phyloP scores from a whole-genome alignment of 495 filamentous ascomycete genomes.

The Trichoderma parareesei region DNA sequence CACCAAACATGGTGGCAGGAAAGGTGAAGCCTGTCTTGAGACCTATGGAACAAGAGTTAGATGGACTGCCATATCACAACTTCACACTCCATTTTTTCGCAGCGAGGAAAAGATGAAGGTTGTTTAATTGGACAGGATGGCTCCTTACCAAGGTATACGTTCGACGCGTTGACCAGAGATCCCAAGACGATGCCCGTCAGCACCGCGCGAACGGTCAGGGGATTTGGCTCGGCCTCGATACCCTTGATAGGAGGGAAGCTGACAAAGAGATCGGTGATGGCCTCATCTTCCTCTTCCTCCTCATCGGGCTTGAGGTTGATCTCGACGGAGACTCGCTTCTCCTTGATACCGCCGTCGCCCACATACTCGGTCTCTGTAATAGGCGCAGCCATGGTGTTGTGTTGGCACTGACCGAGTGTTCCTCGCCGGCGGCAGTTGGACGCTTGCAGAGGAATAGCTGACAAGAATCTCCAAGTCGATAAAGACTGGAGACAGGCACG shows the following conservation, averaged over 20 bases:
- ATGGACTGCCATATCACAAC: not conserved
- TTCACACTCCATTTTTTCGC: not conserved
- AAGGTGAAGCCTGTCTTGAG: slow-evolving; percentile 45
- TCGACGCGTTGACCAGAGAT: slow-evolving; percentile 40
- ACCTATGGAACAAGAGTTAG: slow-evolving; percentile 18
- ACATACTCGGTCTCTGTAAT: not conserved
- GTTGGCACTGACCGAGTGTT: not conserved
- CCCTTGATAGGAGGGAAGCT: slow-evolving; percentile 31
- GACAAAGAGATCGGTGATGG: slow-evolving; percentile 31
- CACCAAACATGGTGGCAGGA: slow-evolving; percentile 32
- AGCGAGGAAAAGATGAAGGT: not conserved
- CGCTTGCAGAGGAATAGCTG: not conserved
- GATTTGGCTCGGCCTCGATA: slow-evolving; percentile 29
- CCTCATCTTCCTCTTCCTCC: slow-evolving; percentile 16
- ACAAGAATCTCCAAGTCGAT: not conserved
- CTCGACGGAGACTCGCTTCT: slow-evolving; percentile 1
- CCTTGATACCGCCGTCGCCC: not conserved
- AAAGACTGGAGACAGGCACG: not conserved
- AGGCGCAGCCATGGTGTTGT: not conserved
- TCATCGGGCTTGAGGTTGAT: not conserved
- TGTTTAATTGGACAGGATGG: slow-evolving; percentile 16
- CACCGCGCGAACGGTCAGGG: slow-evolving; percentile 45
- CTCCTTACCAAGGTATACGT: slow-evolving; percentile 43
- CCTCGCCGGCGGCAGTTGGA: not conserved
- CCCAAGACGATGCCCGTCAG: slow-evolving; percentile 41